Evolutionary conservation across 352 stramenopile genomes (phyloP), one percentile per base, ranked within the genome.

Genomic region (Pythium insidiosum): DNA sequence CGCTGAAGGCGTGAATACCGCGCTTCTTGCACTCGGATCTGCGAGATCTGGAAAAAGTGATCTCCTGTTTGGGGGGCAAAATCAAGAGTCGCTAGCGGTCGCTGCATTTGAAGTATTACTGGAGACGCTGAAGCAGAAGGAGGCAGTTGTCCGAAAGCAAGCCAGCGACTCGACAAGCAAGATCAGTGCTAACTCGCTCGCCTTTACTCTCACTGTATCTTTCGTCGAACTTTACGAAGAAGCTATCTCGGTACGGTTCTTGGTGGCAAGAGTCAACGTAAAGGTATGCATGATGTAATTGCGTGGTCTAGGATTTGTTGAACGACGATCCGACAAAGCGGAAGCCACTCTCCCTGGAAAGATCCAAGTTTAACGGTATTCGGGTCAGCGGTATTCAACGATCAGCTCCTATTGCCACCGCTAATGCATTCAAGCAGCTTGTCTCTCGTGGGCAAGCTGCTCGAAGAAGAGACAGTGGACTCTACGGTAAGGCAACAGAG

Each of bases 171-270:
- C 28, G 28, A 15, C 9, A 33, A 15, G 28, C 15, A 15, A 15
- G 9, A 9, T 33, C 9, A 15, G 28, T 33, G 28, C 9, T 33
- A 9, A 33, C 28, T 33, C 28, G 28, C 63, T 58, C 43, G 33
- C 22, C 2, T 79, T 68, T 43, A 63, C 55, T 11, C 24, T 86
- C 3, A 53, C 49, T 1, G 18, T 75, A 15, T 75, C 68, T 10
- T 73, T 82, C 38, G 60, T 60, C 21, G 73, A 86, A 43, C 43
- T 83, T 1, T 74, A 68, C 21, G 68, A 82, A 51, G 73, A 84
- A 37, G 63, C 54, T 1, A 78, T 82, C 50, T 61, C 43, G 18
- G 73, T 68, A 26, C 51, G 46, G 28, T 33, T 15, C 9, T 33
- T 33, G 28, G 9, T 33, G 9, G 28, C 15, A 9, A 13, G 28